Evolutionary conservation across 73 alveolate species (phyloP).

Genomic region (Paramecium tetraurelia): DNA sequence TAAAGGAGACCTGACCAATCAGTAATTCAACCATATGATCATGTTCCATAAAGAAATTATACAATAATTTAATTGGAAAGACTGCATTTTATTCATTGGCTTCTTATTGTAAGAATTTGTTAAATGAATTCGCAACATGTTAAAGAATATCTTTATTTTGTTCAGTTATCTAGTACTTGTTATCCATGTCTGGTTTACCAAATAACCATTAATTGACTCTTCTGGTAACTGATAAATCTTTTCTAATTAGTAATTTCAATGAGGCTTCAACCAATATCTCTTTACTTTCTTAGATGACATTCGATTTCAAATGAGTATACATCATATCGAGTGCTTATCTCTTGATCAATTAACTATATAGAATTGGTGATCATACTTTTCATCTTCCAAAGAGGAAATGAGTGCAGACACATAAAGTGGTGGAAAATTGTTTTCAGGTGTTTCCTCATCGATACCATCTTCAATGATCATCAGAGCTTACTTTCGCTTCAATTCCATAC

Average conservation of each 20-base stretch:
- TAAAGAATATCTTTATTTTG: conserved; percentile 18
- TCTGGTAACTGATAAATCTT: conserved; percentile 63
- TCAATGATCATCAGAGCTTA: conserved; percentile 4
- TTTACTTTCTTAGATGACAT: not conserved
- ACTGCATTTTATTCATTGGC: conserved; percentile 41
- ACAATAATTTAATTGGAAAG: conserved; percentile 39
- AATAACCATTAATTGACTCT: conserved; percentile 62
- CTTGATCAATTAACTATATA: conserved; percentile 34
- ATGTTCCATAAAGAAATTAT: conserved; percentile 63
- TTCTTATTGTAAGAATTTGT: conserved; percentile 28
- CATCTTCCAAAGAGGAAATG: conserved; percentile 56
- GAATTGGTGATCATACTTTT: not conserved
- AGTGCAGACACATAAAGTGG: conserved; percentile 22
- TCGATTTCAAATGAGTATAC: conserved; percentile 52
- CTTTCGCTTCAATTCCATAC: not conserved
- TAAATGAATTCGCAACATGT: conserved; percentile 32
- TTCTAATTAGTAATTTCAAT: conserved; percentile 31
- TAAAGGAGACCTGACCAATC: not conserved
- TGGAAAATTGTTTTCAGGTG: conserved; percentile 48
- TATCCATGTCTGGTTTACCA: conserved; percentile 68
- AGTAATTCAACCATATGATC: conserved; percentile 58
- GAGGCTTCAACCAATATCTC: conserved; percentile 42
- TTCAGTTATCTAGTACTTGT: conserved; percentile 42
- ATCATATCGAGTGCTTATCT: conserved; percentile 56
- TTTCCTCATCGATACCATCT: conserved; percentile 53